Base-by-base conservation (phyloP, 129 eudicot genomes). In the Solidago caesia region DNA sequence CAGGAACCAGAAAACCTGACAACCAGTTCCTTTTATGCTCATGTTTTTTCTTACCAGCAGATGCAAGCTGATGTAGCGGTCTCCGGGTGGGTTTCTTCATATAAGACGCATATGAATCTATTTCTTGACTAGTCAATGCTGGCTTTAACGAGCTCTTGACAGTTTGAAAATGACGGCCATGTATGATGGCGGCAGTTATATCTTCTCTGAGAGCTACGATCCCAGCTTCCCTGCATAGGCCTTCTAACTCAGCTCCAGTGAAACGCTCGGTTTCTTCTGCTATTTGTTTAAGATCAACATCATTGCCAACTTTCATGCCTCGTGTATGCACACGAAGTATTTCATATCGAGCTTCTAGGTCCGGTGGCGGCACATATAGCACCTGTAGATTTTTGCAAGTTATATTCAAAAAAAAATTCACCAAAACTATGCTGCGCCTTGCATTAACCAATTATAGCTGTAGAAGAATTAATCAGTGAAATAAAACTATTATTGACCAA, bases 341-440 rank as follows among this genome's bases (percentile, higher is more conserved):
- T 72, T 94, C 99, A 7, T 78, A 67, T 74, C 99, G 86, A 29
- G 83, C 91, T 74, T 89, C 96, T 44, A 80, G 16, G 72, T 94
- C 98, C 14, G 98, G 98, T 51, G 93, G 98, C 14, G 97, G 98
- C 45, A 94, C 98, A n/a, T 94, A 83, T 27, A 94, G 89, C 16
- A 94, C 96, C 98, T 94, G 76, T 75, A 72, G 59, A 41, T n/a
- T 70, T n/a, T 70, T 59, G 72, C 43, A 71, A 41, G 76, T 56
- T 57, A 79, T 21, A 56, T 65, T 41, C 47, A 29, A 27, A 42
- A 68, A 5, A 47, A 27, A 61, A 46, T 16, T 47, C 15, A 12
- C n/a, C 9, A 66, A 52, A 58, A 58, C 5, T 16, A 7, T 15
- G 8, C 15, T 56, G 5, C 29, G 3, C 33, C 16, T 56, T 15